Conservation (phyloP, 306 rosid species). For the Malus domestica region ASM211411v1 NC_041803.1:53749501-53750000, state of each 20-base stretch:
- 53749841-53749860: conserved; percentile 86
- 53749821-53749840: conserved; percentile 92
- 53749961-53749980: conserved; percentile 90
- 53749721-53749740: conserved; percentile 73
- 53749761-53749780: conserved; percentile 86
- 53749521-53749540: not conserved
- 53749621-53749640: not conserved
- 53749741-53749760: conserved; percentile 70
- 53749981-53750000: conserved; percentile 83
- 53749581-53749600: not conserved
- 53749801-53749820: conserved; percentile 91
- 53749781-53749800: conserved; percentile 98
- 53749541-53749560: not conserved
- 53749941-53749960: conserved; percentile 79
- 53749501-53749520: not conserved
- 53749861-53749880: conserved; percentile 77
- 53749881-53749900: conserved; percentile 97
- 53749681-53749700: conserved; percentile 43
- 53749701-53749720: conserved; percentile 64
- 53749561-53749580: not conserved
- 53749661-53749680: conserved; percentile 5
- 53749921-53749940: conserved; percentile 87
- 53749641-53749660: not conserved
- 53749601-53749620: not conserved
- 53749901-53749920: conserved; percentile 89